Evolutionary conservation across 2,329 filamentous ascomycete genomes (phyloP).

Genomic region (Acephala macrosclerotiorum): DNA sequence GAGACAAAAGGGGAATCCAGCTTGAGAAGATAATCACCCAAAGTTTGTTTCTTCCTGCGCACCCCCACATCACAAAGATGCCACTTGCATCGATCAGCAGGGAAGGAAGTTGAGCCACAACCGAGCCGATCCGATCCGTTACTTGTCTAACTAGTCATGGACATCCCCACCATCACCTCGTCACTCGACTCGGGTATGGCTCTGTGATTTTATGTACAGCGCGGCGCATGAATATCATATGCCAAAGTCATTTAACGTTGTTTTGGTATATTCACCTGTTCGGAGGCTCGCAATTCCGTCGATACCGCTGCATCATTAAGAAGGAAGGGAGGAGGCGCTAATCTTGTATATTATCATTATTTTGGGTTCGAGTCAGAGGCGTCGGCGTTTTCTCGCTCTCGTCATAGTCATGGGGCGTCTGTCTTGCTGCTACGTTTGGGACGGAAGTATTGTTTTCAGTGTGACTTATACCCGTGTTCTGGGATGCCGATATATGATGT

Average conservation of each 20-base stretch:
- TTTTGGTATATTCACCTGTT: not conserved
- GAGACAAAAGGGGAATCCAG: slow-evolving; percentile 45
- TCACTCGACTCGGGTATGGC: not conserved
- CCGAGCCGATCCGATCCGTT: slow-evolving; percentile 1
- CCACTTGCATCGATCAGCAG: slow-evolving; percentile 7
- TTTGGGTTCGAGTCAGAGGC: not conserved
- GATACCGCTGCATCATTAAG: not conserved
- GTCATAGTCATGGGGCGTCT: slow-evolving; percentile 1
- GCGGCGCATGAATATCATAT: not conserved
- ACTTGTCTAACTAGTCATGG: not conserved
- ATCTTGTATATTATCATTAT: slow-evolving; percentile 7
- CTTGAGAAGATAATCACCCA: slow-evolving; percentile 21
- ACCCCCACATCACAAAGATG: not conserved
- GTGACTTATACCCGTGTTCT: slow-evolving; percentile 9
- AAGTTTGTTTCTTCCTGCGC: not conserved
- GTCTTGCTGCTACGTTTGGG: not conserved
- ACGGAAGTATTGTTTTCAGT: no score
- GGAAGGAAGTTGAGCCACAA: not conserved
- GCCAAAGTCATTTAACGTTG: not conserved
- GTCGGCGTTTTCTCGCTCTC: not conserved
- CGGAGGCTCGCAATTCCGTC: not conserved
- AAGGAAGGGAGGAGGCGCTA: not conserved
- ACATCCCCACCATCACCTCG: not conserved
- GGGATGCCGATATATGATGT: slow-evolving; percentile 2
- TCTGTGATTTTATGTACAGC: slow-evolving; percentile 2